Base-by-base conservation (phyloP, 345 rosid species). In the Hirschfeldia incana region DNA sequence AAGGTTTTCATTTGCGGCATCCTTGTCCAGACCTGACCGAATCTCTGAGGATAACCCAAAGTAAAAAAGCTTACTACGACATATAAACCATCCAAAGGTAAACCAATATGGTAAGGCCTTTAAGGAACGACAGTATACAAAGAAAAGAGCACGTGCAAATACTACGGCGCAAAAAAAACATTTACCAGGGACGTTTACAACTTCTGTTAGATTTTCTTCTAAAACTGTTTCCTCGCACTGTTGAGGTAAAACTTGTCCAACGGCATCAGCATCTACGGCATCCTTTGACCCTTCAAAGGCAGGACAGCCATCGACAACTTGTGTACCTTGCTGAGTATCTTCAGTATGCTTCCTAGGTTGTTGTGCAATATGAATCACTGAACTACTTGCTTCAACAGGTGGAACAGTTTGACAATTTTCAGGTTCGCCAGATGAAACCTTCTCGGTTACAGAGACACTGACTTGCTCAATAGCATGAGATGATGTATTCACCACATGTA, bases 171-270 rank as follows among this genome's bases (percentile, higher is more conserved):
- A 70, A 79, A 74, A 42, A 17, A 64, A 79, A 75, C 21, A 49
- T 16, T 81, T 80, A 92, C 93, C 97, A 79, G 86, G 74, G 72
- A 55, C 78, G 15, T 73, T 73, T 34, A 73, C 66, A 29, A 73
- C 72, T 66, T 70, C 78, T 67, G 73, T 65, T 58, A 71, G 30
- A 73, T 65, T 84, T 80, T 76, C 87, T 79, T 85, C 70, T 32
- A 63, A 17, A 11, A 49, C 10, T 51, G 11, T 75, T 72, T 70
- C 85, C 77, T 75, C 81, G 57, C 44, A 34, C 76, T 80, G 78
- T 63, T 73, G 72, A 59, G 63, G 72, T 63, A 75, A 29, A 73
- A 60, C 66, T 16, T 72, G 39, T 51, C 57, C 82, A 78, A 67
- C 74, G 71, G 74, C 73, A 62, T 60, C 83, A 66, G 80, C 83